Percentiles rank a stretch among this genome's conserved stretches.
Conservation (phyloP, 2,329 filamentous ascomycete genomes). For the Penicillium italicum region DNA sequence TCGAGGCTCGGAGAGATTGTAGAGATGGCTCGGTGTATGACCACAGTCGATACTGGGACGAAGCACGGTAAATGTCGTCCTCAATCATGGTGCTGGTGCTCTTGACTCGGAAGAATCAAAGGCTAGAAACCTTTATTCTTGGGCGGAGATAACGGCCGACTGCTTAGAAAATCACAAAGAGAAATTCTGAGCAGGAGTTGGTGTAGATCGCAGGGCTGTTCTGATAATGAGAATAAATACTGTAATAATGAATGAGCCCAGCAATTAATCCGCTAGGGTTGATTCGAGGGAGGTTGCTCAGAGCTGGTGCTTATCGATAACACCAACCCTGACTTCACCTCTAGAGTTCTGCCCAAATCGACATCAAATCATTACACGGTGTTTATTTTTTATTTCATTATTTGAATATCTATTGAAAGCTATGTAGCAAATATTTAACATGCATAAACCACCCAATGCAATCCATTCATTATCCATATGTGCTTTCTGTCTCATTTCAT, state of each 20-base stretch:
- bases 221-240: no score
- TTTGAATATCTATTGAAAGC: background rate
- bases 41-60: conserved; percentile 89
- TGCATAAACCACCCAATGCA: conserved; percentile 1
- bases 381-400: background rate
- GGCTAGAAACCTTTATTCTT: background rate
- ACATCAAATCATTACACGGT: background rate
- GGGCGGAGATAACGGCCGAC: no score
- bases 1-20: conserved; percentile 67
- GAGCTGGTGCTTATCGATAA: conserved; percentile 6
- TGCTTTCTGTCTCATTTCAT: background rate
- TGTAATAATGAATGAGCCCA: background rate
- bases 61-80: conserved; percentile 85
- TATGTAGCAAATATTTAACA: background rate
- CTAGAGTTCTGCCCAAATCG: background rate
- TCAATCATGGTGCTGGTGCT: conserved; percentile 62
- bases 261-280: background rate
- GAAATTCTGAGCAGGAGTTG: background rate
- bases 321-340: background rate
- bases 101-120: background rate
- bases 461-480: background rate
- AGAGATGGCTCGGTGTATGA: conserved; percentile 78
- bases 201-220: background rate
- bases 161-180: no score
- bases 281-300: background rate